Base-by-base conservation (phyloP, 805 yeast species). In the Metschnikowia amazonensis region DNA sequence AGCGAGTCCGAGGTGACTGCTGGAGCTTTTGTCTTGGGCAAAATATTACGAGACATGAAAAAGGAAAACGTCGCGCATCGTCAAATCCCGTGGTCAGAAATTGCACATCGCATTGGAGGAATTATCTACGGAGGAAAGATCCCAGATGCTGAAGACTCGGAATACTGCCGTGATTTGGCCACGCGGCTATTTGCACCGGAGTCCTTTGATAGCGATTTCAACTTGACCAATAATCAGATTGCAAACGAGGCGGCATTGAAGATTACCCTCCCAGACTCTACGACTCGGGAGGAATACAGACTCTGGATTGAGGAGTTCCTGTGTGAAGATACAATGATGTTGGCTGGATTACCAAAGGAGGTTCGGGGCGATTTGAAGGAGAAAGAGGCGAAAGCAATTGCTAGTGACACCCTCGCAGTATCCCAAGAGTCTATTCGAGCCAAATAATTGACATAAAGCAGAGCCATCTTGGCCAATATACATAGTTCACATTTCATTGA, bases 91-190 rank as follows among this genome's bases (percentile, higher is more conserved):
- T 83, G 87, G 88, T 56, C 62, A 3, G 73, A 73, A 14, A 55
- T 86, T 2, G 60, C 66, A 4, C 65, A 67, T 41, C 61, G 84
- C 35, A 55, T 86, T 21, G 76, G 79, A 2, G 71, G 74, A 2
- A 67, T 83, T 6, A 69, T 80, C 1, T 86, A 86, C 56, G 92
- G 92, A 1, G 85, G 89, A 21, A 82, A 82, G 56, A 67, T 79
- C 21, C 77, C 76, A 44, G 56, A 62, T 39, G 47, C 34, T 0
- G 46, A 58, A 0, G 87, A 86, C 61, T 49, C 64, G 6, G 27
- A 57, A 9, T 62, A 57, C 39, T 58, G 82, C 13, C 51, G 38
- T 4, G 44, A 49, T 0, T 54, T 79, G 11, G 72, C 78, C 1
- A 37, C 46, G 1, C 48, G 52, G 16, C 42, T 77, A n/a, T 80